Evolutionary conservation across 2,329 filamentous ascomycete species (phyloP).

Genomic region (Fusarium ambrosium): DNA sequence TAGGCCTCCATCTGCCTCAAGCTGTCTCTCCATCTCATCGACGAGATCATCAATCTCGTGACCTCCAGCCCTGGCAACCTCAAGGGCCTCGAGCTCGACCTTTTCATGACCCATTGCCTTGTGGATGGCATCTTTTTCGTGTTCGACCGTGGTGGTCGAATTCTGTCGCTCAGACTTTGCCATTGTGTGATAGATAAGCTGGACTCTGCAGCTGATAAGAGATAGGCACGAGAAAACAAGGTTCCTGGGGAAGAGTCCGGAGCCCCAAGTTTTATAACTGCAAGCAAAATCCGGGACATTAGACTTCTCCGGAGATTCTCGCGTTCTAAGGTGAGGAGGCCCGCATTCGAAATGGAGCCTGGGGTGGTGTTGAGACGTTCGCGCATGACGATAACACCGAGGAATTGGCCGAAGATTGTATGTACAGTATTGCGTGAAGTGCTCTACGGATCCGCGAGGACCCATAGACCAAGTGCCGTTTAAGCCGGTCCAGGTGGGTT

Average conservation of each 20-base stretch:
- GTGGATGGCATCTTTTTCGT: slow-evolving; percentile 39
- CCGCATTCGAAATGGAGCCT: slow-evolving; percentile 16
- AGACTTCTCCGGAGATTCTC: slow-evolving; percentile 33
- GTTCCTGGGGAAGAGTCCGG: slow-evolving; percentile 10
- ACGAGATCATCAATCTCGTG: slow-evolving; percentile 57
- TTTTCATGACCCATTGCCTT: slow-evolving; percentile 44
- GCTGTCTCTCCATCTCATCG: slow-evolving; percentile 57
- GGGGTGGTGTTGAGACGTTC: slow-evolving; percentile 17
- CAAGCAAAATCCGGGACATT: slow-evolving; percentile 21
- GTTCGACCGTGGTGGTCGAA: slow-evolving; percentile 40
- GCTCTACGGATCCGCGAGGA: slow-evolving; percentile 16
- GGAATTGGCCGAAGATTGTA: slow-evolving; percentile 36
- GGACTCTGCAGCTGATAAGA: not conserved
- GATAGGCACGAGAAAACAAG: not conserved
- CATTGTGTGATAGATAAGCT: slow-evolving; percentile 25
- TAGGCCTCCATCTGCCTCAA: slow-evolving; percentile 51
- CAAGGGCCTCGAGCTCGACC: slow-evolving; percentile 52
- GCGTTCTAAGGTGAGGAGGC: slow-evolving; percentile 11
- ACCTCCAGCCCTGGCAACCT: slow-evolving; percentile 52
- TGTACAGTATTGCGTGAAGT: slow-evolving; percentile 10
- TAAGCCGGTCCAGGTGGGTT: slow-evolving; percentile 31
- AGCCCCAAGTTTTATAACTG: slow-evolving; percentile 36
- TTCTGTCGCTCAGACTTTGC: slow-evolving; percentile 30
- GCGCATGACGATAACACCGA: slow-evolving; percentile 44
- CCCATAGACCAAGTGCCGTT: slow-evolving; percentile 38